Evolutionary conservation across 495 filamentous ascomycete species (phyloP), one percentile per base, ranked within the genome.

Genomic region (Acidomyces sp.): DNA sequence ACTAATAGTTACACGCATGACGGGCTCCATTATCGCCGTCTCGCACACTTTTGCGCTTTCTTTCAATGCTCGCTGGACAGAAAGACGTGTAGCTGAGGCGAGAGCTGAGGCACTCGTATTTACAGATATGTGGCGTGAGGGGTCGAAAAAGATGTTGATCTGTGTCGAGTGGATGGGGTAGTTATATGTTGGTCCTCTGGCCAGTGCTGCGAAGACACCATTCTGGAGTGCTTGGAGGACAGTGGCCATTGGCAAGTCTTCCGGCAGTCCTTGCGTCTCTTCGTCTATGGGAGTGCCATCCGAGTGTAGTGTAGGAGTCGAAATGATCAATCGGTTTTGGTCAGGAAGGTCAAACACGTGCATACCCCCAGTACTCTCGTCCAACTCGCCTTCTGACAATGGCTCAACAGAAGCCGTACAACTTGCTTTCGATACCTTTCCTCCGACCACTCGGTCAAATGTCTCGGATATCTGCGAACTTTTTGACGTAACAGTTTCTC

Each of bases 1-100:
- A 56, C 67, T 71, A 53, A 99, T 88, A 13, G 73, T 75, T 7
- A 83, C 85, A 46, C 76, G 72, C 80, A 94, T 92, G 19, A 96
- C 77, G 0, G 88, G 88, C 57, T 99, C 92, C 67, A 96, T 82
- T 31, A 99, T 63, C 1, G 68, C 71, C 11, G 44, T 43, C 11
- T 28, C 30, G 3, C 80, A 69, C 0, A 59, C 50, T 22, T 58
- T 54, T 13, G 55, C 54, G 26, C 71, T 58, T 9, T 74, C 66
- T 37, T 67, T 67, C 15, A 93, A 66, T 0, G 80, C 81, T 2
- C 63, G 61, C 40, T 74, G 63, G 1, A 83, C 79, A 4, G 84
- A 84, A 15, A 75, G 64, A 2, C 82, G 74, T 0, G 86, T 78
- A 0, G 85, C 85, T 27, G 79, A 74, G 16, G 82, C 77, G 21